phyloP scores from a whole-genome alignment of 176 grass and related monocot species.

The Zoysia pacifica region DNA sequence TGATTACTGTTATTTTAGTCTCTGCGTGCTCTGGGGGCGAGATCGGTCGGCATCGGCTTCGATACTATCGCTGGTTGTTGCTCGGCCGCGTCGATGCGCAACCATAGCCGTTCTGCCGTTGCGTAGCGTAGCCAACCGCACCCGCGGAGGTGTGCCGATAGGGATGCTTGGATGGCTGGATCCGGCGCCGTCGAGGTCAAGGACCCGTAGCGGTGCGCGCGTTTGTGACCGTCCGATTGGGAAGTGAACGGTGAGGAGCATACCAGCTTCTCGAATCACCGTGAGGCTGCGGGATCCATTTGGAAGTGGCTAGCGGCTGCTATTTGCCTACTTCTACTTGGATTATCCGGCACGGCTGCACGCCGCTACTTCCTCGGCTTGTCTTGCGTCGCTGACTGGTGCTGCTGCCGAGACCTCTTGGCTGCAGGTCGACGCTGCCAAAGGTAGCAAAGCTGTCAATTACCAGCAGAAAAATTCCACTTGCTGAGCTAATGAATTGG shows the following conservation, averaged over 20 bases:
- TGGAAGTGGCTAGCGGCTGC: background rate
- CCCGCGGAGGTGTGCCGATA: background rate
- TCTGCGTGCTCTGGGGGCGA: background rate
- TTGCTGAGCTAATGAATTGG: too few species aligned
- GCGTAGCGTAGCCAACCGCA: background rate
- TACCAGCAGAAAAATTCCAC: background rate
- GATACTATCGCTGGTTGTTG: background rate
- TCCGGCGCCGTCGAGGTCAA: constrained; percentile 3
- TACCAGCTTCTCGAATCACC: background rate
- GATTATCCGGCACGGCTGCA: background rate
- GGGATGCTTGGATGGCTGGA: background rate
- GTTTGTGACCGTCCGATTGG: background rate
- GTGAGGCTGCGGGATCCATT: constrained; percentile 35
- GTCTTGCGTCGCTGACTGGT: background rate
- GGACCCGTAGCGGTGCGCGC: background rate
- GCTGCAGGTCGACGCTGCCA: background rate
- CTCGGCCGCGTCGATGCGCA: constrained; percentile 25
- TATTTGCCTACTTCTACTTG: constrained; percentile 4
- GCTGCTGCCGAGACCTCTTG: background rate
- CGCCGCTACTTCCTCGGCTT: background rate
- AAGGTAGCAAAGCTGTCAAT: background rate
- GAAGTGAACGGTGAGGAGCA: background rate
- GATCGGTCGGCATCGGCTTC: background rate
- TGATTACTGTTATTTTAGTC: background rate
- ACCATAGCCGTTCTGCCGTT: background rate